A percentile compares a stretch with the other conserved stretches of the same genome.
These are phyloP conservation scores for Brachypodium distachyon DNA, from an alignment of 202 grass and related monocot species.

Conservation along the genomic window DNA sequence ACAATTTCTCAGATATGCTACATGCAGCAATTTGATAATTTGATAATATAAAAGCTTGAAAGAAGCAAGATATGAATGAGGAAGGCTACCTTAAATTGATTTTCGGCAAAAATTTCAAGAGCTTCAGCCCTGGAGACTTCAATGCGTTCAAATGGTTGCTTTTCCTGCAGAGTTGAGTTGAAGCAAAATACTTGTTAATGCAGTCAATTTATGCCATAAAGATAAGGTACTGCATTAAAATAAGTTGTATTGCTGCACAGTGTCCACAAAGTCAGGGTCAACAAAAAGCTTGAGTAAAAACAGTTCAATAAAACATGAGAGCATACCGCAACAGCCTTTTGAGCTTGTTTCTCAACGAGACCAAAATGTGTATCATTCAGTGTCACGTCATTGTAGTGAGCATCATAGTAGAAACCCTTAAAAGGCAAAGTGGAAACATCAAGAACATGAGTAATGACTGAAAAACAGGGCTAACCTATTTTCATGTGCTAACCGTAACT, in stretches of 20 bases:
- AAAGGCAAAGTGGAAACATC: slow-evolving; percentile 11
- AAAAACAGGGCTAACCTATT: background rate
- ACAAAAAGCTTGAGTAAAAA: background rate
- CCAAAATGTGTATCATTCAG: slow-evolving; percentile 86
- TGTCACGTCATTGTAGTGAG: slow-evolving; percentile 71
- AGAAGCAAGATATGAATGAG: background rate
- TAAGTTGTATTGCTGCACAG: background rate
- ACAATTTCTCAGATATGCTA: background rate
- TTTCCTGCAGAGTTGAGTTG: slow-evolving; percentile 56
- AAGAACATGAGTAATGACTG: slow-evolving; percentile 6
- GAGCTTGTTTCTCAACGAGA: slow-evolving; percentile 69
- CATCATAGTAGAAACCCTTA: slow-evolving; percentile 99
- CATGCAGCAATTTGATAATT: background rate
- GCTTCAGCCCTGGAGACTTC: slow-evolving; percentile 89
- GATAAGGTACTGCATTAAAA: background rate
- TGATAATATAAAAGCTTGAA: background rate
- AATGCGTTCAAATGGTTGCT: slow-evolving; percentile 94
- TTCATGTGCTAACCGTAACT: background rate
- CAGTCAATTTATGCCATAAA: background rate
- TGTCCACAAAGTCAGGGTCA: slow-evolving; percentile 6
- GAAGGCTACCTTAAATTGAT: slow-evolving; percentile 81
- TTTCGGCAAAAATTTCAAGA: slow-evolving; percentile 91
- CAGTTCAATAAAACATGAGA: slow-evolving; percentile 6
- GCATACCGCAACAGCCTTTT: slow-evolving; percentile 85
- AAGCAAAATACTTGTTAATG: slow-evolving; percentile 1